These are phyloP conservation scores for Articulospora tetracladia DNA, from an alignment of 495 filamentous ascomycete species.

Conservation along the genomic window DNA sequence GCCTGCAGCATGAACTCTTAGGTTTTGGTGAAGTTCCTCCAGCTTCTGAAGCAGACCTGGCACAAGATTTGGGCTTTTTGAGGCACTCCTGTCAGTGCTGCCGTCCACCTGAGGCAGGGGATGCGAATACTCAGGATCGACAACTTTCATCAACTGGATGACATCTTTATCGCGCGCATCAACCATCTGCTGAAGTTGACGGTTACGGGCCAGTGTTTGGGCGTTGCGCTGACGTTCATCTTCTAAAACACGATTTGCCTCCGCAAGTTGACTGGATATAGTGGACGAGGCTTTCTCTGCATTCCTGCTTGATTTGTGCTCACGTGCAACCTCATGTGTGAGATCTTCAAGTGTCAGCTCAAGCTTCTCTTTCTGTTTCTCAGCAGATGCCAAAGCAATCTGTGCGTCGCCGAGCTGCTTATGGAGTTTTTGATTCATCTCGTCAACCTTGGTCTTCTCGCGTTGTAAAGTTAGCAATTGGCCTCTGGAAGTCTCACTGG, in stretches of 20 bases:
- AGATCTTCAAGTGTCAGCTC: conserved; percentile 86
- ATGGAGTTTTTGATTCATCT: conserved; percentile 73
- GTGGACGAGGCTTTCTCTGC: conserved; percentile 90
- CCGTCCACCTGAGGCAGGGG: conserved; percentile 38
- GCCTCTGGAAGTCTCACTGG: conserved; percentile 78
- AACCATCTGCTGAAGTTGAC: conserved; percentile 72
- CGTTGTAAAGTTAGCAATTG: conserved; percentile 72
- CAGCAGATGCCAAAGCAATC: conserved; percentile 75
- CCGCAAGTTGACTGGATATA: conserved; percentile 77
- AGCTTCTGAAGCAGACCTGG: conserved; percentile 84
- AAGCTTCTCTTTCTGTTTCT: conserved; percentile 96
- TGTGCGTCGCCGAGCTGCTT: conserved; percentile 88
- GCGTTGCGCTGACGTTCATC: conserved; percentile 81
- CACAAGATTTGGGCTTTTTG: conserved; percentile 49
- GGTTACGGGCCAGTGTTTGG: conserved; percentile 82
- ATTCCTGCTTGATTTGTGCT: conserved; percentile 86
- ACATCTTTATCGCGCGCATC: conserved; percentile 77
- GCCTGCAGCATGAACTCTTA: conserved; percentile 81
- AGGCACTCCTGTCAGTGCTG: conserved; percentile 41
- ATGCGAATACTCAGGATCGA: conserved; percentile 66
- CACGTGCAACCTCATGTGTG: conserved; percentile 86
- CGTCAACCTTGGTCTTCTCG: conserved; percentile 81
- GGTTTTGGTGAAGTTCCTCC: conserved; percentile 80
- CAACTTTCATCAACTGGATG: conserved; percentile 76
- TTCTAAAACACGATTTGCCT: conserved; percentile 84